phyloP scores from a whole-genome alignment of 805 yeast genomes.

The Metschnikowia shivogae region DNA sequence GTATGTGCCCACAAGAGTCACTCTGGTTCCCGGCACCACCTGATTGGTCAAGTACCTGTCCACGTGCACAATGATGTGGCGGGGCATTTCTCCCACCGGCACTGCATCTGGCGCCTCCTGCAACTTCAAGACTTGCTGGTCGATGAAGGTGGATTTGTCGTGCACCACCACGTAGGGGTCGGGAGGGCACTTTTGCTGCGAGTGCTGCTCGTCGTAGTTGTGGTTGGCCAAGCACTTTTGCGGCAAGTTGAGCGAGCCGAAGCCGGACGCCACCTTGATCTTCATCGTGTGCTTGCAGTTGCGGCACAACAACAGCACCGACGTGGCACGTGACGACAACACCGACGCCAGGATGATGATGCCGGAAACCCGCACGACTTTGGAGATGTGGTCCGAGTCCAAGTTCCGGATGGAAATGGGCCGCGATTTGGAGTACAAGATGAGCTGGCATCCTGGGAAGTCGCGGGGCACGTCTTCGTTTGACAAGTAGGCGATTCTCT shows the following conservation, averaged over 20 bases:
- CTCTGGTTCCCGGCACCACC: conserved; percentile 93
- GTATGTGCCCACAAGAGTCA: conserved; percentile 88
- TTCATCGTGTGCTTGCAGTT: conserved; percentile 78
- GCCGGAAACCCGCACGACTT: conserved; percentile 87
- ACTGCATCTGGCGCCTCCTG: conserved; percentile 99
- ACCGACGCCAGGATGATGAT: conserved; percentile 90
- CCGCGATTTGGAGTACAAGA: conserved; percentile 67
- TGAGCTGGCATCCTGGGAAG: conserved; percentile 82
- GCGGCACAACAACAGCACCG: conserved; percentile 79
- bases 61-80: conserved; percentile 81
- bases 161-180: conserved; percentile 93
- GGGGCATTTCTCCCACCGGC: conserved; percentile 98
- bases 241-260: conserved; percentile 69
- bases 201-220: conserved; percentile 39
- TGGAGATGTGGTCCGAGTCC: conserved; percentile 83
- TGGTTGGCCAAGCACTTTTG: conserved; percentile 52
- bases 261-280: conserved; percentile 59
- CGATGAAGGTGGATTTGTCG: conserved; percentile 89
- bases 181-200: conserved; percentile 67
- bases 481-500: conserved; percentile 55
- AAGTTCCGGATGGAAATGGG: conserved; percentile 73
- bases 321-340: conserved; percentile 80
- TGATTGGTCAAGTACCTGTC: conserved; percentile 87
- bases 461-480: conserved; percentile 46
- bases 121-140: conserved; percentile 88